These are phyloP conservation scores for Malassezia globosa DNA, from an alignment of 1,284 basidiomycete genomes.

Conservation along the genomic window DNA sequence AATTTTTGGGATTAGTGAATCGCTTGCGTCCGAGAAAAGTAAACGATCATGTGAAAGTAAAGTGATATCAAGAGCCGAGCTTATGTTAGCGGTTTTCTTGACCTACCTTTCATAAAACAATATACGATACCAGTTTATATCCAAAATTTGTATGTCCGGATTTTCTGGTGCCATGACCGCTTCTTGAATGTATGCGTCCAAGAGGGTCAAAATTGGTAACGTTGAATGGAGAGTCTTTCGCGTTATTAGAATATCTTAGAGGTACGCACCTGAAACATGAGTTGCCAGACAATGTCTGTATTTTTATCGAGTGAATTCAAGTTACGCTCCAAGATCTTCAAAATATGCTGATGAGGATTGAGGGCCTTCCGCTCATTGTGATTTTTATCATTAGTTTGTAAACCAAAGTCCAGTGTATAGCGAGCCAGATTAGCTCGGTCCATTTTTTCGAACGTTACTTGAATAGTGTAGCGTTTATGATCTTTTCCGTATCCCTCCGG, in stretches of 20 bases:
- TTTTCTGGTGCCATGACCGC: background rate
- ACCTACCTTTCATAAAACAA: background rate
- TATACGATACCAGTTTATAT: conserved; percentile 7
- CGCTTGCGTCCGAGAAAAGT: too few relatives aligned
- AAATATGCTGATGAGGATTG: conserved; percentile 10
- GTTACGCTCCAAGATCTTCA: background rate
- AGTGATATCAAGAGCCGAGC: too few relatives aligned
- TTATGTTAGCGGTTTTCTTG: too few relatives aligned
- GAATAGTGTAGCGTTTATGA: background rate
- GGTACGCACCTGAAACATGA: conserved; percentile 4
- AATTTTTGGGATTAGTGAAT: too few relatives aligned
- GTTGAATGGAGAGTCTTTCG: background rate
- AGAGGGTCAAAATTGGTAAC: background rate
- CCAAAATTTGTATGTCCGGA: conserved; percentile 1
- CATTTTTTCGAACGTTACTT: background rate
- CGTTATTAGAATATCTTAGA: background rate
- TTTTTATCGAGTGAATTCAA: background rate
- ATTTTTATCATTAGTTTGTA: background rate
- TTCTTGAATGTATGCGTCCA: background rate
- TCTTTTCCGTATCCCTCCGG: too few relatives aligned
- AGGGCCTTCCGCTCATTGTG: too few relatives aligned
- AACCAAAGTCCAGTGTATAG: background rate
- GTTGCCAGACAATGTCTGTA: background rate
- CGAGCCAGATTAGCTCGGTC: background rate
- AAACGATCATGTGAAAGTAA: too few relatives aligned